These are phyloP conservation scores for Amesomyces nigricolor DNA, from an alignment of 2,329 filamentous ascomycete genomes.

Conservation along the genomic window DNA sequence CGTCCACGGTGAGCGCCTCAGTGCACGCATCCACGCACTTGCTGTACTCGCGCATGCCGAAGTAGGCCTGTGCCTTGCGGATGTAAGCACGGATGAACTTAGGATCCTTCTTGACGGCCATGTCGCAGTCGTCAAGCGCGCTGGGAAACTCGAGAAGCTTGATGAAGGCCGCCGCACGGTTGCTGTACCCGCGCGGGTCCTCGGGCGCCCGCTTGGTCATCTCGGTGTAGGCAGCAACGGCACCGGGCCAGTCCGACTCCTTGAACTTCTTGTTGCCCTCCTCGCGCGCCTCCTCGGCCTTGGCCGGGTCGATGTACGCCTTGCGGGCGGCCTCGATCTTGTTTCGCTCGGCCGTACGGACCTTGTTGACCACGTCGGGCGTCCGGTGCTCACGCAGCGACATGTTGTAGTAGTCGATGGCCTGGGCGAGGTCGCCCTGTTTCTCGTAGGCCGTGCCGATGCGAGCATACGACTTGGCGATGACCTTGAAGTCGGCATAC, in stretches of 20 bases:
- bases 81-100: slow-evolving; percentile 95
- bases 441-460: slow-evolving; percentile 95
- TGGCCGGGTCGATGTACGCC: slow-evolving; percentile 81
- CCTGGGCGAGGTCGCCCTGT: slow-evolving; percentile 69
- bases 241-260: slow-evolving; percentile 88
- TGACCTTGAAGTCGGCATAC: slow-evolving; percentile 94
- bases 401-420: slow-evolving; percentile 85
- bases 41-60: slow-evolving; percentile 97
- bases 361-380: slow-evolving; percentile 86
- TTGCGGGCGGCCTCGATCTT: slow-evolving; percentile 70
- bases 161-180: slow-evolving; percentile 93
- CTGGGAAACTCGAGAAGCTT: slow-evolving; percentile 95
- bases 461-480: slow-evolving; percentile 95
- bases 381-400: slow-evolving; percentile 96
- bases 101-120: slow-evolving; percentile 83
- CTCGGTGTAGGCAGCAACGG: slow-evolving; percentile 88
- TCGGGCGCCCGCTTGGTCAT: slow-evolving; percentile 95
- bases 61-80: slow-evolving; percentile 90
- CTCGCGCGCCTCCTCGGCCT: slow-evolving; percentile 93
- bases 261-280: slow-evolving; percentile 97
- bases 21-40: slow-evolving; percentile 86
- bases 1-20: slow-evolving; percentile 73
- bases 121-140: slow-evolving; percentile 86
- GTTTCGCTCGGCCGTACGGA: slow-evolving; percentile 81
- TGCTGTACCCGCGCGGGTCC: slow-evolving; percentile 91